Conservation (phyloP, 1,284 basidiomycete species). For the Chalciporus sp. region DNA sequence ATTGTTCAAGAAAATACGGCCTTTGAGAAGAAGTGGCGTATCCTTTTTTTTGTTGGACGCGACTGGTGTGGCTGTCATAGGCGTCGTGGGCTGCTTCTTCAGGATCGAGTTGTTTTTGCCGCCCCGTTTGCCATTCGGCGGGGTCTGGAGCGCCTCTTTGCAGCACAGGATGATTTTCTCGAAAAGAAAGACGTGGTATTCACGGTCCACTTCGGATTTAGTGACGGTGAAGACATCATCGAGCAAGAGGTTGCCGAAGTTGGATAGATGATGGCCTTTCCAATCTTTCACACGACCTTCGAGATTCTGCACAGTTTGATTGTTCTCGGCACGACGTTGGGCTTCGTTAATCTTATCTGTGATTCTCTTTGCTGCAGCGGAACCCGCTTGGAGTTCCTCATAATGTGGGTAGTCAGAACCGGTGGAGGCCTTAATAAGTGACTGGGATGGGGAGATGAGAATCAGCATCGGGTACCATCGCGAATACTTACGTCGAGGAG, state of each 20-base stretch:
- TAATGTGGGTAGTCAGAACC: slow-evolving; percentile 70
- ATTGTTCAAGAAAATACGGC: slow-evolving; percentile 97
- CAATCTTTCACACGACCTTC: slow-evolving; percentile 93
- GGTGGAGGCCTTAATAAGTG: slow-evolving; percentile 76
- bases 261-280: slow-evolving; percentile 96
- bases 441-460: slow-evolving; percentile 41
- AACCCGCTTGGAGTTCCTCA: slow-evolving; percentile 83
- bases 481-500: slow-evolving; percentile 77
- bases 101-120: slow-evolving; percentile 77
- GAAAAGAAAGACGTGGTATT: slow-evolving; percentile 98
- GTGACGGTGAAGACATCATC: slow-evolving; percentile 96
- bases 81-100: slow-evolving; percentile 62
- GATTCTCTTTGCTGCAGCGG: slow-evolving; percentile 88
- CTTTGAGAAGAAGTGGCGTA: slow-evolving; percentile 88
- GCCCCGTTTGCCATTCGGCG: slow-evolving; percentile 57
- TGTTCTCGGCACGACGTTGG: slow-evolving; percentile 84
- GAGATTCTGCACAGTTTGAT: slow-evolving; percentile 88
- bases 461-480: slow-evolving; percentile 24
- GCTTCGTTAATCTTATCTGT: slow-evolving; percentile 97
- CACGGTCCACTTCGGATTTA: slow-evolving; percentile 95
- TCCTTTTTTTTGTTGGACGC: slow-evolving; percentile 69
- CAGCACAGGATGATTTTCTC: slow-evolving; percentile 99
- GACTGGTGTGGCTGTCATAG: slow-evolving; percentile 48
- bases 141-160: slow-evolving; percentile 73
- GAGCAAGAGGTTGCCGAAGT: slow-evolving; percentile 91